A percentile compares a stretch with the other conserved stretches of the same genome.
phyloP scores from a whole-genome alignment of 2,329 filamentous ascomycete species.

The Aspergillus sp. region DNA sequence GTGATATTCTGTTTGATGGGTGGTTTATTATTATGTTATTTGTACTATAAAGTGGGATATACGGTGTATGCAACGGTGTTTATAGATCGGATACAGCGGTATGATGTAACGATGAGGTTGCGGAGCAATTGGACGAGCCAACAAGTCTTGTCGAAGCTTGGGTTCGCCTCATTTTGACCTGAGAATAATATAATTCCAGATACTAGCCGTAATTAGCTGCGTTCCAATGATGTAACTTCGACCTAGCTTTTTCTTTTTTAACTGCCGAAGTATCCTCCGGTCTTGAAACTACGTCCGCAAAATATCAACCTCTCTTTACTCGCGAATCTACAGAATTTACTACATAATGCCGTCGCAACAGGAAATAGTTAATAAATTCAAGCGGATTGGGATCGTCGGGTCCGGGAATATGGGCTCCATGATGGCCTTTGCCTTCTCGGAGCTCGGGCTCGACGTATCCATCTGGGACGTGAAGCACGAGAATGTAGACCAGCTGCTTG shows the following conservation, averaged over 20 bases:
- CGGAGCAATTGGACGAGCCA: background rate
- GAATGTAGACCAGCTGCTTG: conserved; percentile 35
- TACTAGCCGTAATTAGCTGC: background rate
- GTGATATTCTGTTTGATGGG: background rate
- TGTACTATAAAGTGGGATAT: too few species aligned
- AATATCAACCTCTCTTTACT: background rate
- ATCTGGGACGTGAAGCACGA: conserved; percentile 37
- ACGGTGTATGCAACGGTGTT: background rate
- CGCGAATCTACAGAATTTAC: background rate
- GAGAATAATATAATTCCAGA: background rate
- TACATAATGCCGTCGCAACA: conserved; percentile 20
- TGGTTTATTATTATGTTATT: background rate
- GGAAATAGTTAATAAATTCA: conserved; percentile 25
- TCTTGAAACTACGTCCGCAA: background rate
- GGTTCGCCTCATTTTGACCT: background rate
- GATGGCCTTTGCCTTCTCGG: conserved; percentile 43
- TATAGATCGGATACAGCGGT: background rate
- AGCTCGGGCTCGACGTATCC: conserved; percentile 39
- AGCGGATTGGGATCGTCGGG: conserved; percentile 41
- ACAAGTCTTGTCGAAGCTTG: conserved; percentile 1
- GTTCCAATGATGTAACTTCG: background rate
- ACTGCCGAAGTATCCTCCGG: background rate
- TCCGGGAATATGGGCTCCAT: conserved; percentile 45
- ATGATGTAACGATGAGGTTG: conserved; percentile 18
- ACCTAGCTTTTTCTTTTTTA: background rate